These are phyloP conservation scores for Lobosporangium transversale DNA, from an alignment of 192 early-diverging fungal genomes.

Conservation along the genomic window DNA sequence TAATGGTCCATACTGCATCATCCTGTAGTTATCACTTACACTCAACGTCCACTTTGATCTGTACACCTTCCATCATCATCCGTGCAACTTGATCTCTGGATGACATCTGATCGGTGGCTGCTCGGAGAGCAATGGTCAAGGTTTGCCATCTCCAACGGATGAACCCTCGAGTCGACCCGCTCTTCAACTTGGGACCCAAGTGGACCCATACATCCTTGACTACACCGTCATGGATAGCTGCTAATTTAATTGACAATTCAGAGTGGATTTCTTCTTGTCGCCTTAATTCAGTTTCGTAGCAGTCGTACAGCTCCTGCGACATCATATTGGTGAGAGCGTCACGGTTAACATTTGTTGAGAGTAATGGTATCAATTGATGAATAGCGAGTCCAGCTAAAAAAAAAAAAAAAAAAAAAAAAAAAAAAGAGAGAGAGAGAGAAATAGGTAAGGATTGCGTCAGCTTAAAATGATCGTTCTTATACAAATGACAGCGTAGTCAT, in stretches of 20 bases:
- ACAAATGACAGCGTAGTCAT: neutral
- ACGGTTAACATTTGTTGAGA: slow-evolving; percentile 25
- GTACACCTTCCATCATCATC: slow-evolving; percentile 59
- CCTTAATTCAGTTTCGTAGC: slow-evolving; percentile 26
- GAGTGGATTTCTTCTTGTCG: slow-evolving; percentile 36
- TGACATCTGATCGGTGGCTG: slow-evolving; percentile 47
- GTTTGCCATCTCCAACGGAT: slow-evolving; percentile 50
- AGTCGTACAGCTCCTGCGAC: slow-evolving; percentile 53
- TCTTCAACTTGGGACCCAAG: slow-evolving; percentile 44
- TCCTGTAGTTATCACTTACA: slow-evolving; percentile 6
- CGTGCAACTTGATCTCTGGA: slow-evolving; percentile 53
- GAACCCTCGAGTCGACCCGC: slow-evolving; percentile 43
- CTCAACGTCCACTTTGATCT: slow-evolving; percentile 60
- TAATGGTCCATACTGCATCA: neutral
- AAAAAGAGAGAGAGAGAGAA: neutral
- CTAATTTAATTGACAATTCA: slow-evolving; percentile 51
- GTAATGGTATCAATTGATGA: slow-evolving; percentile 26
- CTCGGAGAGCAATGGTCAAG: slow-evolving; percentile 27
- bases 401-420: too few species aligned
- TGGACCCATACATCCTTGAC: slow-evolving; percentile 61
- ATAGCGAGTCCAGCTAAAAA: slow-evolving; percentile 35
- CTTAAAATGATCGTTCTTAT: too few species aligned
- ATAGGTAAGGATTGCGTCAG: too few species aligned
- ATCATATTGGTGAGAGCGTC: slow-evolving; percentile 30
- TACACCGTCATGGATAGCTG: slow-evolving; percentile 58